These are phyloP conservation scores for Lipomyces chichibuensis DNA, from an alignment of 805 yeast genomes.

Conservation along the genomic window DNA sequence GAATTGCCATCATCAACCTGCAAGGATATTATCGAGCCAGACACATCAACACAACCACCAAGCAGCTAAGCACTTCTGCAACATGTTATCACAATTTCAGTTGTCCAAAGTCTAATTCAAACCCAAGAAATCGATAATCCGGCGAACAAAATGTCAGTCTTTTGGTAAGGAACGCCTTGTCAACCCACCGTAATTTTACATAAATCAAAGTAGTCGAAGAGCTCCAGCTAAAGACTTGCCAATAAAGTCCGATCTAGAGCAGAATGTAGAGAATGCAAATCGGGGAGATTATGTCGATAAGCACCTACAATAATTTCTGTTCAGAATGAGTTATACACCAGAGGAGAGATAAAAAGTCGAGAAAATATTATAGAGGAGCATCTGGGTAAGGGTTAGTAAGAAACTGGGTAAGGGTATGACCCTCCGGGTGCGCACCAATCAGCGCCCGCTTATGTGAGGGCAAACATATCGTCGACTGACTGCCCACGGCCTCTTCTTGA, in stretches of 20 bases:
- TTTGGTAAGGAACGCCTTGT: slow-evolving; percentile 38
- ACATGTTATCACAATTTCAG: background rate
- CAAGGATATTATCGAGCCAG: too few relatives aligned
- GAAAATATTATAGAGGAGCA: background rate
- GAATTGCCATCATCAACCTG: too few relatives aligned
- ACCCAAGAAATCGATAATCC: background rate
- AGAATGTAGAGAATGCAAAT: slow-evolving; percentile 35
- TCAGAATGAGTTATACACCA: slow-evolving; percentile 28
- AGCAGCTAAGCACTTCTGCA: background rate
- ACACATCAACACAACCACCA: too few relatives aligned
- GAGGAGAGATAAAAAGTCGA: background rate
- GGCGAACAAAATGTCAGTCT: slow-evolving; percentile 24
- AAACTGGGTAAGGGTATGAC: background rate
- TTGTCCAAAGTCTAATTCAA: background rate
- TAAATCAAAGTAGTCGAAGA: slow-evolving; percentile 3
- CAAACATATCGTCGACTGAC: background rate
- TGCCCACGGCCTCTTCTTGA: background rate
- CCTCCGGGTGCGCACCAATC: background rate
- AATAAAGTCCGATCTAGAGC: slow-evolving; percentile 31
- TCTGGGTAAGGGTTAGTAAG: background rate
- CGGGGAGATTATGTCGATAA: slow-evolving; percentile 6
- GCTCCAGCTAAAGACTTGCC: slow-evolving; percentile 38
- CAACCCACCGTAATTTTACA: slow-evolving; percentile 14
- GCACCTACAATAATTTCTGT: slow-evolving; percentile 36
- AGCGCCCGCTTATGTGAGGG: slow-evolving; percentile 1